Conservation (phyloP, 2,329 filamentous ascomycete species). For the Ophiocordyceps sinensis region DNA sequence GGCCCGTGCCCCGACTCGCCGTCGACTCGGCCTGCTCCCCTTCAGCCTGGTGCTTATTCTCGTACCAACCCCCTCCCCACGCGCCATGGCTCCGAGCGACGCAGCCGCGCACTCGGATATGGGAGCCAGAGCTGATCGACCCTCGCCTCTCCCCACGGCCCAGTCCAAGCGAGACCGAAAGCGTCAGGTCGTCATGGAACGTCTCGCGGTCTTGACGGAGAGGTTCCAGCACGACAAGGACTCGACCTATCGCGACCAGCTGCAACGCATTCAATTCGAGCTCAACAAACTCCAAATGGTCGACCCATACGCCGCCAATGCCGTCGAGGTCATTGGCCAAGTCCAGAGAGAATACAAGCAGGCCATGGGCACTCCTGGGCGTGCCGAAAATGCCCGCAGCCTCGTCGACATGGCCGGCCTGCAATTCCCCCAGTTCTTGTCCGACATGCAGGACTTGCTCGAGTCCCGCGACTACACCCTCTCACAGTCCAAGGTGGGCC, state of each 20-base stretch:
- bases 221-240: conserved; percentile 73
- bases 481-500: conserved; percentile 59
- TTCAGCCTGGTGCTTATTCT: background rate
- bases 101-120: conserved; percentile 16
- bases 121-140: conserved; percentile 19
- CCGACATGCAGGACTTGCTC: conserved; percentile 74
- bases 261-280: conserved; percentile 84
- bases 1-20: background rate
- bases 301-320: conserved; percentile 60
- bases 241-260: conserved; percentile 72
- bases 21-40: background rate
- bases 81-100: conserved; percentile 25
- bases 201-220: conserved; percentile 59
- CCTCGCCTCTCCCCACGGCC: conserved; percentile 21
- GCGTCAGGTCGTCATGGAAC: conserved; percentile 67
- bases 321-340: conserved; percentile 57
- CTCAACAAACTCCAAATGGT: conserved; percentile 75
- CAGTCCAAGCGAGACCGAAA: conserved; percentile 83
- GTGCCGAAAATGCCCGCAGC: conserved; percentile 32
- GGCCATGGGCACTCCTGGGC: conserved; percentile 22
- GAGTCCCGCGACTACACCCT: conserved; percentile 78
- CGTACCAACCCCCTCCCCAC: background rate
- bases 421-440: conserved; percentile 72
- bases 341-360: conserved; percentile 41
- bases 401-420: conserved; percentile 65